Conservation (phyloP, 495 filamentous ascomycete species). For the Cercophora newfieldiana region DNA sequence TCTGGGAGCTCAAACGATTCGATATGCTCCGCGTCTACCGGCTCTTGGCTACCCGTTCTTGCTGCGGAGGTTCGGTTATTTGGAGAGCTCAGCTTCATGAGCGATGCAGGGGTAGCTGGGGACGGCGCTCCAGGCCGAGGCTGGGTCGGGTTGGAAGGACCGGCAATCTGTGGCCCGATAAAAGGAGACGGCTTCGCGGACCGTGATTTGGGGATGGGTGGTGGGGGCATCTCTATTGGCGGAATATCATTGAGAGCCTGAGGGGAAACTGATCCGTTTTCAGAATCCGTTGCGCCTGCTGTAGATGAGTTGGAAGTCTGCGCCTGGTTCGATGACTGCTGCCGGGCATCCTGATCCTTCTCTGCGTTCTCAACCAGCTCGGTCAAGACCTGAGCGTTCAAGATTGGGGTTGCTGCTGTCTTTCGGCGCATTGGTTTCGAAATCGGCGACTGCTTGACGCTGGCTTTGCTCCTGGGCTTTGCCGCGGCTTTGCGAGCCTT, state of each 20-base stretch:
- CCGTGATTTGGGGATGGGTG: conserved; percentile 51
- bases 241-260: conserved; percentile 44
- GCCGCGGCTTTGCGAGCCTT: conserved; percentile 49
- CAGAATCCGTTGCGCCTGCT: conserved; percentile 43
- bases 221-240: conserved; percentile 55
- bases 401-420: conserved; percentile 54
- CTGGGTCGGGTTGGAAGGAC: conserved; percentile 21
- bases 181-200: conserved; percentile 52
- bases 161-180: conserved; percentile 43
- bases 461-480: conserved; percentile 47
- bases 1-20: conserved; percentile 69
- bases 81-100: conserved; percentile 65
- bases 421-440: conserved; percentile 75
- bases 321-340: conserved; percentile 21
- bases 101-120: conserved; percentile 80
- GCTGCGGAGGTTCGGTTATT: conserved; percentile 36
- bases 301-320: conserved; percentile 39
- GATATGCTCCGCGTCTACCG: conserved; percentile 58
- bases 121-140: conserved; percentile 40
- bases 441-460: conserved; percentile 78
- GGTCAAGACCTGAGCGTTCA: conserved; percentile 56
- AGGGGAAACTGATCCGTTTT: conserved; percentile 57
- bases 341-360: conserved; percentile 23
- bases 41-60: conserved; percentile 36
- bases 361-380: conserved; percentile 48